These are phyloP conservation scores for Cucumis variabilis DNA, from an alignment of 331 rosid species.

Conservation along the genomic window DNA sequence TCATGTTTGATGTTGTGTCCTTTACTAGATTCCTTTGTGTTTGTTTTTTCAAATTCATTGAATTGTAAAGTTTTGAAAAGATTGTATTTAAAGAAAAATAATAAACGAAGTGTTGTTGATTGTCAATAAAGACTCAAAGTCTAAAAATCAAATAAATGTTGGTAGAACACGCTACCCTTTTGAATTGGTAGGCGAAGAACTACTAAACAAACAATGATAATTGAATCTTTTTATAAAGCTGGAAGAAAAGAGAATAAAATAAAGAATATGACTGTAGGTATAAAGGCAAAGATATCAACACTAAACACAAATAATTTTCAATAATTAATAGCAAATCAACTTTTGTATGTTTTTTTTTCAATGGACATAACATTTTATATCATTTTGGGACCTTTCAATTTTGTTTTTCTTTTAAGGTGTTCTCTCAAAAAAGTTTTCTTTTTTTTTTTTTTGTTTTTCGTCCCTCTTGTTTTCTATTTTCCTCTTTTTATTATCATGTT, in stretches of 20 bases:
- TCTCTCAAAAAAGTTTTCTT: not conserved
- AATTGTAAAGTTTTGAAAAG: too few relatives aligned
- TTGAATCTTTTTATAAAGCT: not conserved
- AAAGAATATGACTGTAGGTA: not conserved
- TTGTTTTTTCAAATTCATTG: too few relatives aligned
- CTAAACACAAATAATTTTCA: not conserved
- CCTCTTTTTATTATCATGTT: not conserved
- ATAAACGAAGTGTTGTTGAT: too few relatives aligned
- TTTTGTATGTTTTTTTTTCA: not conserved
- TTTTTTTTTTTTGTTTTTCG: too few relatives aligned
- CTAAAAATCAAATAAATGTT: too few relatives aligned
- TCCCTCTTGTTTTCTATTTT: not conserved
- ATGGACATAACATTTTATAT: not conserved
- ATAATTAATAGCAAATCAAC: not conserved
- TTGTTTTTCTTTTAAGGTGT: not conserved
- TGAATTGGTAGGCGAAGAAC: too few relatives aligned
- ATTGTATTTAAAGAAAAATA: too few relatives aligned
- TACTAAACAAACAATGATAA: not conserved
- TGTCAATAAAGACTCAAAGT: too few relatives aligned
- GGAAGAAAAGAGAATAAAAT: not conserved
- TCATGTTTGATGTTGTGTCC: too few relatives aligned
- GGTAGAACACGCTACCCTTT: too few relatives aligned
- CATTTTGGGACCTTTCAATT: not conserved
- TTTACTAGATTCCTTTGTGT: too few relatives aligned
- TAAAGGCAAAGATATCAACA: not conserved